Evolutionary conservation across 2,329 filamentous ascomycete species (phyloP), one percentile per base, ranked within the genome.

Genomic region (Fusarium compactum): DNA sequence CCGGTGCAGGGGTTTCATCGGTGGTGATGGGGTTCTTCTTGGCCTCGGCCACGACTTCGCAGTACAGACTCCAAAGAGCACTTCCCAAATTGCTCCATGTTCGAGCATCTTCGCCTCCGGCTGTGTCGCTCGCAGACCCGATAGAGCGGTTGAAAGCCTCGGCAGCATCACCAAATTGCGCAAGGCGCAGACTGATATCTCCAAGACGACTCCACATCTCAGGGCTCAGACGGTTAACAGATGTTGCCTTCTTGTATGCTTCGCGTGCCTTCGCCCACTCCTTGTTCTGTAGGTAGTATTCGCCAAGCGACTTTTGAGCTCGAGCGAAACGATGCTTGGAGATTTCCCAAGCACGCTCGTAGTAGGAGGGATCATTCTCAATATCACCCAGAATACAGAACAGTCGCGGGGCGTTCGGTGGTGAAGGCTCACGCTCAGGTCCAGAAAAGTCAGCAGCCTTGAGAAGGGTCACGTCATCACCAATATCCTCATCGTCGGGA

Each of bases 11-110:
- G 9, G 72, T 60, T 38, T 76, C 69, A 20, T 74, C 65, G 22
- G 27, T 20, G 24, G 71, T 62, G 27, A 77, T 68, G 48, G 75
- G 67, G 16, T 77, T 71, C 24, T 76, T 70, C 25, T 79, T 76
- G 47, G 80, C 76, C n/a, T 75, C 80, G 6, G 84, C 80, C 6
- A 84, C 70, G 1, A 84, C 79, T 73, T 89, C 86, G 45, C 82
- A 85, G 79, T 87, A 94, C 67, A 92, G 83, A 63, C 90, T 91
- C 70, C 93, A 88, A 3, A 98, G 86, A 0, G 95, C 91, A 3
- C 92, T 94, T 0, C 95, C 96, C 24, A 99, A 86, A 77, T 99
- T 99, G 75, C 92, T 97, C 94, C 96, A 99, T 1, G 93, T 94
- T 76, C 97, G 90, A 1, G 95, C 95, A 76, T 98, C 95, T 55